Conservation (phyloP, 495 filamentous ascomycete species). For the Annulohypoxylon stygium region DNA sequence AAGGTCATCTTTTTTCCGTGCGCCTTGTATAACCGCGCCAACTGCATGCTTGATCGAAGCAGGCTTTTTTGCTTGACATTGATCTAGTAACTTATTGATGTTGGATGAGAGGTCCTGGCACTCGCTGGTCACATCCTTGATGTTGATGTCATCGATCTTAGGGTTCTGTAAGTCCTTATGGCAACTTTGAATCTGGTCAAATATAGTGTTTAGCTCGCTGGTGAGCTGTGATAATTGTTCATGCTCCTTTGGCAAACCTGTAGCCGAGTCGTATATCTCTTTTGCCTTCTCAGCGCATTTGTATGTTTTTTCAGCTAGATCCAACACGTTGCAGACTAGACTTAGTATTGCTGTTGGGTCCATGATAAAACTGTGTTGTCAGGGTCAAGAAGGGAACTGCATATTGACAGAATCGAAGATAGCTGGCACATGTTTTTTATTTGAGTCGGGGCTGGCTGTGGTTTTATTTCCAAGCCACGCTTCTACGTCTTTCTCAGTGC, state of each 20-base stretch:
- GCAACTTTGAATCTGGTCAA: background rate
- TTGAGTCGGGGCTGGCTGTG: no score
- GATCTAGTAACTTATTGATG: slow-evolving; percentile 1
- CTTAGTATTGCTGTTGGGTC: background rate
- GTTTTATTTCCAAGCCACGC: no score
- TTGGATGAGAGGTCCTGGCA: slow-evolving; percentile 10
- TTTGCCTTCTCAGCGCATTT: slow-evolving; percentile 10
- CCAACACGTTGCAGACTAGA: slow-evolving; percentile 11
- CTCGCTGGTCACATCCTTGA: background rate
- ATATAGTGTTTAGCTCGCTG: background rate
- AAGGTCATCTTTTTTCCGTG: background rate
- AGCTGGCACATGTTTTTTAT: no score
- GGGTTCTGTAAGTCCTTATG: background rate
- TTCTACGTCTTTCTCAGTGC: no score
- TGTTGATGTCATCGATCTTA: background rate
- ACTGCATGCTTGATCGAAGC: background rate
- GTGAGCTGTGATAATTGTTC: background rate
- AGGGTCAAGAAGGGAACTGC: no score
- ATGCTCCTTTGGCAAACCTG: slow-evolving; percentile 10
- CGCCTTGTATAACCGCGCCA: background rate
- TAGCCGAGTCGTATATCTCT: slow-evolving; percentile 20
- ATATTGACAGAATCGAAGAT: no score
- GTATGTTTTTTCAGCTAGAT: slow-evolving; percentile 6
- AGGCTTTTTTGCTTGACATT: background rate
- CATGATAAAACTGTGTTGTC: no score